A percentile compares a stretch with the other conserved stretches of the same genome.
phyloP scores from a whole-genome alignment of 805 yeast species.

The Scheffersomyces lignosus region DNA sequence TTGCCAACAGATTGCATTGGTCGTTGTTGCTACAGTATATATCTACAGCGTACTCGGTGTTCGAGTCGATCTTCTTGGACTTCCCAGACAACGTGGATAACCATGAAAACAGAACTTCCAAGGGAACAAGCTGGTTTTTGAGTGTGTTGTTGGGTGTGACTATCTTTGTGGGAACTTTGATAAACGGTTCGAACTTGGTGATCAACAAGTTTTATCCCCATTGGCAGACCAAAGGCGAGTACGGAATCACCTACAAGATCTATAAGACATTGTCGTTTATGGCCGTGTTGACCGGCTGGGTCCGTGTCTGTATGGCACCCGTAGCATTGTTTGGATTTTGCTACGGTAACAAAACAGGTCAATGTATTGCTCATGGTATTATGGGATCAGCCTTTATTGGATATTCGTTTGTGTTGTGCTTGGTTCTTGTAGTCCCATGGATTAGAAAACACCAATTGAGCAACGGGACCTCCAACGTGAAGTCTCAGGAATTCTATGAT shows the following conservation, averaged over 20 bases:
- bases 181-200: conserved; percentile 52
- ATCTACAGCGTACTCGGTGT: conserved; percentile 48
- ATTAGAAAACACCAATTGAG: conserved; percentile 43
- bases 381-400: conserved; percentile 89
- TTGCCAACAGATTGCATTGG: conserved; percentile 51
- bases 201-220: conserved; percentile 34
- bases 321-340: conserved; percentile 88
- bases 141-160: conserved; percentile 46
- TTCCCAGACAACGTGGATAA: conserved; percentile 63
- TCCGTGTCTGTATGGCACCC: conserved; percentile 76
- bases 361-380: conserved; percentile 94
- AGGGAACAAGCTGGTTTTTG: conserved; percentile 68
- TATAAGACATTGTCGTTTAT: conserved; percentile 50
- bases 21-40: conserved; percentile 48
- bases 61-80: conserved; percentile 57
- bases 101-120: conserved; percentile 65
- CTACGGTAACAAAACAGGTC: conserved; percentile 81
- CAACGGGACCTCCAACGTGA: conserved; percentile 14
- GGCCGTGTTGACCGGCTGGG: conserved; percentile 66
- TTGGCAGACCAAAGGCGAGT: conserved; percentile 38
- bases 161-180: conserved; percentile 52
- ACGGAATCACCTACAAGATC: conserved; percentile 25
- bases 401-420: conserved; percentile 71
- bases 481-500: conserved; percentile 83
- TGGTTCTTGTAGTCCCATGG: conserved; percentile 76